phyloP scores from a whole-genome alignment of 2,329 filamentous ascomycete genomes.

The Trichoderma guizhouense region DNA sequence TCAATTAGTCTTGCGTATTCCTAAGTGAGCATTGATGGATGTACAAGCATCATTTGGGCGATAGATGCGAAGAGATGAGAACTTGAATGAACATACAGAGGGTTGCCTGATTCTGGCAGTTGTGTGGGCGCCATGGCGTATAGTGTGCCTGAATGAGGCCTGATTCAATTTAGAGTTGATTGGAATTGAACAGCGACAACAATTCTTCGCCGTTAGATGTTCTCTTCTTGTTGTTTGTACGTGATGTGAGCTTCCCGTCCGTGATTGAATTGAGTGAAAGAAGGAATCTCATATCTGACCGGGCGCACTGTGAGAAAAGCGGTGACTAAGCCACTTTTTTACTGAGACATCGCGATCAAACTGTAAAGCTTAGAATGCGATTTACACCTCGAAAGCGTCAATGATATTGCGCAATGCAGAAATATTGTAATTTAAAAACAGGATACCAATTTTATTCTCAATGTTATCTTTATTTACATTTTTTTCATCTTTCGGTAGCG shows the following conservation, averaged over 20 bases:
- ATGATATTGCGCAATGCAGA: background rate
- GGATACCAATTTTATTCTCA: background rate
- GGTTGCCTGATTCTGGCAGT: conserved; percentile 46
- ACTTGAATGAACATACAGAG: conserved; percentile 39
- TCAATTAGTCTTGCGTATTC: background rate
- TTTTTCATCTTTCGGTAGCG: background rate
- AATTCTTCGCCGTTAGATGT: background rate
- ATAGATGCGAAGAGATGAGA: background rate
- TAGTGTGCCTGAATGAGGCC: background rate
- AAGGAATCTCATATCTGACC: background rate
- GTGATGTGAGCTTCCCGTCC: background rate
- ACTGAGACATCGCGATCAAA: background rate
- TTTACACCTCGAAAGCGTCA: background rate
- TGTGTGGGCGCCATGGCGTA: conserved; percentile 42
- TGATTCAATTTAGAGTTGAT: no score
- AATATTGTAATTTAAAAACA: background rate
- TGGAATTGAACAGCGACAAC: background rate
- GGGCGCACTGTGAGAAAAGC: conserved; percentile 4
- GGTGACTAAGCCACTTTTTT: background rate
- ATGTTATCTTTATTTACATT: background rate
- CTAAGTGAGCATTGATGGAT: background rate
- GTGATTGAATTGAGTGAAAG: background rate
- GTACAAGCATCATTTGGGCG: background rate
- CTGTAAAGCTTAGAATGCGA: background rate
- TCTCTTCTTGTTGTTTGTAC: background rate